Percentiles rank a stretch among this genome's conserved stretches.
phyloP scores from a whole-genome alignment of 2,329 filamentous ascomycete species.

The Aspergillus caelatus region DNA sequence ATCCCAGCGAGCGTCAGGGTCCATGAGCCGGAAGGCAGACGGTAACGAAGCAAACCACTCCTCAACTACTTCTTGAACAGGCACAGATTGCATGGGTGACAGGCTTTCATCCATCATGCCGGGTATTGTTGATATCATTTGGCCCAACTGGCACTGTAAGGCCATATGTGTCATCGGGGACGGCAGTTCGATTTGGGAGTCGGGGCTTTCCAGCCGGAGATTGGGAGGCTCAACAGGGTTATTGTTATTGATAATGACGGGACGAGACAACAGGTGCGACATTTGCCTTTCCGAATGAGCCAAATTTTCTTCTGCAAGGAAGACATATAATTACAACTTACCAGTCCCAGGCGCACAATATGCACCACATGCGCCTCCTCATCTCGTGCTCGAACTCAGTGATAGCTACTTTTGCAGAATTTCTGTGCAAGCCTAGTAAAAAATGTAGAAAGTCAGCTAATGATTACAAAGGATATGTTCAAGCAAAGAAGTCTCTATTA shows the following conservation, averaged over 20 bases:
- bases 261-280: conserved; percentile 47
- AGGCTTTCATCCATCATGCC: conserved; percentile 15
- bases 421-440: conserved; percentile 38
- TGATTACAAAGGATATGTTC: neutral
- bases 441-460: neutral
- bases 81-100: conserved; percentile 28
- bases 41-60: conserved; percentile 51
- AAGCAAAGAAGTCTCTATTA: conserved; percentile 25
- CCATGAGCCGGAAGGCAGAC: conserved; percentile 40
- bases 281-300: conserved; percentile 39
- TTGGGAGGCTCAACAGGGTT: conserved; percentile 46
- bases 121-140: conserved; percentile 29
- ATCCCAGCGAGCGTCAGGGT: conserved; percentile 50
- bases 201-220: conserved; percentile 36
- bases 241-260: conserved; percentile 48
- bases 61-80: conserved; percentile 39
- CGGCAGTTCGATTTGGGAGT: conserved; percentile 38
- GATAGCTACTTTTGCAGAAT: conserved; percentile 36
- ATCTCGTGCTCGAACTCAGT: conserved; percentile 54
- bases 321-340: conserved; percentile 26
- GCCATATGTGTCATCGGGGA: conserved; percentile 50
- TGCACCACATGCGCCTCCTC: conserved; percentile 50
- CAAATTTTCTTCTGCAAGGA: neutral
- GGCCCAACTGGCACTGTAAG: conserved; percentile 44
- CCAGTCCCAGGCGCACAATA: conserved; percentile 55